Evolutionary conservation across 2,329 filamentous ascomycete species (phyloP), one percentile per base, ranked within the genome.

Genomic region (Coleophoma eucalyptorum): DNA sequence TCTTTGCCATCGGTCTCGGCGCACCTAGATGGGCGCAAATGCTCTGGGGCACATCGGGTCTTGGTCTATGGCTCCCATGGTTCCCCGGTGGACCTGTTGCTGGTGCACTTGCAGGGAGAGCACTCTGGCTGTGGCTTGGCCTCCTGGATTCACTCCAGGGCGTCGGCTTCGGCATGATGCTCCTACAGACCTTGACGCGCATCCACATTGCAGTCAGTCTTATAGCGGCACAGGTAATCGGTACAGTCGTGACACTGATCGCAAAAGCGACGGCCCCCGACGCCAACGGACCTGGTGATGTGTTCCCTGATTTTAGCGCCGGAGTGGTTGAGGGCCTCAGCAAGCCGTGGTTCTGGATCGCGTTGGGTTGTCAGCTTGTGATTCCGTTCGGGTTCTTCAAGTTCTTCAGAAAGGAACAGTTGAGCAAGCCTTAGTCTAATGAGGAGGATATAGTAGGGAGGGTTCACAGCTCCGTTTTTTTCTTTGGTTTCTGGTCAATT

Each of bases 11-110:
- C 53, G 83, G 81, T 13, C 75, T 86, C n/a, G 80, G 78, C 43
- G 81, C 81, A 4, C 83, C 83, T 2, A 73, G 83, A 52, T 86
- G 83, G 82, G 77, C 77, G 8, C 83, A 86, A 64, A 84, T 85
- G 64, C 79, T 83, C 64, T 86, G 83, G 83, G 79, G 77, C 16
- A 79, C 77, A 4, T 81, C 76, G 12, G 76, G 76, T 13, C 75
- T 84, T 54, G 83, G 80, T 8, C 69, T 75, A 26, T 85, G 78
- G 61, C 67, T 86, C 2, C 83, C 83, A 2, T 85, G 81, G 82
- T 44, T 44, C 20, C 78, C 78, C 10, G 79, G 79, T 35, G 69
- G 71, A 7, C 75, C 77, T 19, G 66, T 78, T 1, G 71, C 75
- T 8, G 75, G 77, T 4, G 79, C 83, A 1, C 64, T 86, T 2